Percentiles rank a stretch among this genome's conserved stretches.
These are phyloP conservation scores for Myxozyma melibiosi DNA, from an alignment of 805 yeast species.

Conservation along the genomic window DNA sequence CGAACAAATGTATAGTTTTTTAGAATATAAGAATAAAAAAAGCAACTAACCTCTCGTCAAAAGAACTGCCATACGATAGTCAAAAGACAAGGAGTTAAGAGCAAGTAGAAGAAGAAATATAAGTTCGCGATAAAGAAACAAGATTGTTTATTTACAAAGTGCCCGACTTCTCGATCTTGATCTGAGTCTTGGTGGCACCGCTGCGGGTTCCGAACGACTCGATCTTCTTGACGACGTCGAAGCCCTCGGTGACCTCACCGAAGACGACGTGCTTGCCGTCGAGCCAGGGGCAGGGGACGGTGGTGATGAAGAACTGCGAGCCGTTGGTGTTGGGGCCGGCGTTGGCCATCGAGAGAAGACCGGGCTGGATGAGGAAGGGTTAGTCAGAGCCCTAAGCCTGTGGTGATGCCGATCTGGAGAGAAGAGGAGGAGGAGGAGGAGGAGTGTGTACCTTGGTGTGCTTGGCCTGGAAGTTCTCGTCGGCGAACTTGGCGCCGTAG, in stretches of 20 bases:
- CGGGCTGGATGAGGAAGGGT: slow-evolving; percentile 51
- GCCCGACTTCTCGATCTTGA: slow-evolving; percentile 55
- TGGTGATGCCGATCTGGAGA: not conserved
- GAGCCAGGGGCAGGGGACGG: slow-evolving; percentile 88
- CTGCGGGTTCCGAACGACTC: slow-evolving; percentile 71
- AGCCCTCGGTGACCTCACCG: slow-evolving; percentile 84
- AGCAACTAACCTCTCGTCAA: not conserved
- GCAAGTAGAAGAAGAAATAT: not conserved
- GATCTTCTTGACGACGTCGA: slow-evolving; percentile 80
- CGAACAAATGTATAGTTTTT: too few relatives aligned
- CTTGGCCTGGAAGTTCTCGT: slow-evolving; percentile 70
- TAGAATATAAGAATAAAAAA: too few relatives aligned
- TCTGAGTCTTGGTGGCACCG: slow-evolving; percentile 67
- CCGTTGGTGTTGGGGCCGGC: slow-evolving; percentile 77
- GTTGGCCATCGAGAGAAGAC: slow-evolving; percentile 74
- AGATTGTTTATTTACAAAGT: slow-evolving; percentile 7
- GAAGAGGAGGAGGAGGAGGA: not conserved
- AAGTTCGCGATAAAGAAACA: not conserved
- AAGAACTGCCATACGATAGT: not conserved
- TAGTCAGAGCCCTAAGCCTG: not conserved
- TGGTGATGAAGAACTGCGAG: slow-evolving; percentile 93
- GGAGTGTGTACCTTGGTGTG: slow-evolving; percentile 48
- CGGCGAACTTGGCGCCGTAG: slow-evolving; percentile 71
- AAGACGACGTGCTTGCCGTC: slow-evolving; percentile 95
- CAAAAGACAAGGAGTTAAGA: not conserved